Base-by-base conservation (phyloP, 768 basidiomycete genomes). In the Amyloporia xantha region DNA sequence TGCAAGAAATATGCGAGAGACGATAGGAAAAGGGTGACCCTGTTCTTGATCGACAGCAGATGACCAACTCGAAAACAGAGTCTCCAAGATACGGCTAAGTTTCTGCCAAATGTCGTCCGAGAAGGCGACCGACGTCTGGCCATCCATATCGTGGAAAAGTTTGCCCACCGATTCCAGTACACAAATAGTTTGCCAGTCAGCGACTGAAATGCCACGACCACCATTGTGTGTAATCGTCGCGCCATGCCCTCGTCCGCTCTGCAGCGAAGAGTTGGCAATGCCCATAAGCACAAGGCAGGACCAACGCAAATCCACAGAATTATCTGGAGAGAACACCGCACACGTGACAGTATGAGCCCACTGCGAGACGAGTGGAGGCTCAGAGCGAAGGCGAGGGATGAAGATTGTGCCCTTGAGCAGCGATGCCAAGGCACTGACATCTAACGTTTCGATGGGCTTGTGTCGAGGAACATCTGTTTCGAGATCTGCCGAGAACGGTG, bases 31-130 rank as follows among this genome's bases (percentile, higher is more conserved):
- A 5, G 49, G 53, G 39, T 20, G 39, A 13, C 44, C 37, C 21
- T 25, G 36, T 1, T 6, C 19, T 9, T 27, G 15, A 26, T 20
- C 33, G 21, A 26, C 3, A 6, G 41, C 40, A 2, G 56, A 38
- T 2, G 57, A 66, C 72, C 41, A 82, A 55, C 48, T 64, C 54
- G 6, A 59, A 44, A 33, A 75, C 64, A 56, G 62, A 61, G n/a
- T 61, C 7, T 48, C 41, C 19, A 58, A 27, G n/a, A 58, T 42
- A 12, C 45, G 35, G 6, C 35, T 49, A 19, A 54, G 36, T 30
- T 49, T 53, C 5, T 51, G 49, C 11, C 35, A 24, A 13, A 50
- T 33, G 2, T 49, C 45, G 27, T 30, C 19, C 1, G 47, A 5
- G 7, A 54, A 37, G 3, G 43, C 19, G 25, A 4, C 35, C 19